These are phyloP conservation scores for Colletotrichum tamarilloi DNA, from an alignment of 2,329 filamentous ascomycete genomes.

Conservation along the genomic window DNA sequence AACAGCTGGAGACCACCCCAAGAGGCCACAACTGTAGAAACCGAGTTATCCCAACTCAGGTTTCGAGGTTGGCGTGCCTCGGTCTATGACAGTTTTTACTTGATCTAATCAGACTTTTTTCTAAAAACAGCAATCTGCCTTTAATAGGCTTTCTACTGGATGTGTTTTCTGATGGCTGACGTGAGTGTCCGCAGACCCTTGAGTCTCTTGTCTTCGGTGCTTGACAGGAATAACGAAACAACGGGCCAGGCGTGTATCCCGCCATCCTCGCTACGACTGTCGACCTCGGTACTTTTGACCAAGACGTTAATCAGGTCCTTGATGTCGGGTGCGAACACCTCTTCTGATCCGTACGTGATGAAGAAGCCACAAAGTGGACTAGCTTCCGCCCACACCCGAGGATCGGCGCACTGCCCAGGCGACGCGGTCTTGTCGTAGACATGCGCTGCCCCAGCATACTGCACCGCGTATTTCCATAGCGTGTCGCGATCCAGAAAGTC, in stretches of 20 bases:
- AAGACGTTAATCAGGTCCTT: conserved; percentile 68
- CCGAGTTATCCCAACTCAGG: conserved; percentile 60
- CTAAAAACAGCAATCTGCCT: not conserved
- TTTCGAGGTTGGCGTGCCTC: conserved; percentile 51
- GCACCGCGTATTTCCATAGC: conserved; percentile 75
- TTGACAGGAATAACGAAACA: conserved; percentile 68
- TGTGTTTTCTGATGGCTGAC: conserved; percentile 30
- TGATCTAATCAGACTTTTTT: conserved; percentile 72
- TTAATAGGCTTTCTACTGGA: conserved; percentile 15
- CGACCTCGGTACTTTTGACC: conserved; percentile 63
- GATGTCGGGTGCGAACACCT: conserved; percentile 81
- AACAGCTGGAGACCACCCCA: conserved; percentile 43
- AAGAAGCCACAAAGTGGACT: conserved; percentile 75
- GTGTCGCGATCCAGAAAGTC: conserved; percentile 79
- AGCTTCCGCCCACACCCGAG: conserved; percentile 73
- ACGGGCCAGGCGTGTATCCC: conserved; percentile 89
- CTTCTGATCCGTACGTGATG: conserved; percentile 79
- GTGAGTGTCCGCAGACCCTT: conserved; percentile 58
- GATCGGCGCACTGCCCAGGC: conserved; percentile 76
- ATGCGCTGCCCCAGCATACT: conserved; percentile 69
- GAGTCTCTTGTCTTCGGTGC: conserved; percentile 59
- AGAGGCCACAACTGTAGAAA: conserved; percentile 52
- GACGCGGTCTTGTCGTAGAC: conserved; percentile 59
- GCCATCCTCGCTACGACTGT: conserved; percentile 69
- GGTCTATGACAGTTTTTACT: conserved; percentile 63